Percentiles rank a stretch among this genome's conserved stretches.
These are phyloP conservation scores for Cupressus sempervirens DNA, from an alignment of 75 land plant genomes.

Conservation along the genomic window DNA sequence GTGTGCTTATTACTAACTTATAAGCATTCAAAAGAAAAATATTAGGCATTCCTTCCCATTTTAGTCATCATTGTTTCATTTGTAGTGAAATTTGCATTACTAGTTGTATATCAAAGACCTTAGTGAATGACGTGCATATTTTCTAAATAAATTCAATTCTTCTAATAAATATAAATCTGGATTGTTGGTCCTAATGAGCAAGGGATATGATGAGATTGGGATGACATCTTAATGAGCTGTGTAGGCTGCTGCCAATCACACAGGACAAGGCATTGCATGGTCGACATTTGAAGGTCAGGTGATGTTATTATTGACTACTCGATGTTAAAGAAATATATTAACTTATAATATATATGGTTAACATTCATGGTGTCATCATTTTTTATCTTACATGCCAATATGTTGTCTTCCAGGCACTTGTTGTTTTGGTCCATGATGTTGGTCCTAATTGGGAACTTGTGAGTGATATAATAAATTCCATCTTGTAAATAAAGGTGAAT, in stretches of 20 bases:
- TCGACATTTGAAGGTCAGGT: slow-evolving; percentile 92
- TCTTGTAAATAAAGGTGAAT: slow-evolving; percentile 75
- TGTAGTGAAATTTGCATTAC: too few relatives aligned
- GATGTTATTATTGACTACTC: neutral
- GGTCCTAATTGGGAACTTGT: slow-evolving; percentile 98
- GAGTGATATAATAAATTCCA: slow-evolving; percentile 83
- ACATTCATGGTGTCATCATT: neutral
- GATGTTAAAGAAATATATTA: neutral
- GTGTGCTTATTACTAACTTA: too few relatives aligned
- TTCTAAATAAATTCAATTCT: neutral
- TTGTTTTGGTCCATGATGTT: too few relatives aligned
- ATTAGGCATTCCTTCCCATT: too few relatives aligned
- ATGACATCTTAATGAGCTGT: slow-evolving; percentile 6
- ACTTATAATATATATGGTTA: neutral
- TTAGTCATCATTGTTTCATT: too few relatives aligned
- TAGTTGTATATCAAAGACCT: too few relatives aligned
- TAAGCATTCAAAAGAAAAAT: too few relatives aligned
- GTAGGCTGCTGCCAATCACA: slow-evolving; percentile 49
- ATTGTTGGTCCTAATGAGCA: neutral
- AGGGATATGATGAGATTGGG: neutral
- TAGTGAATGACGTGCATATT: too few relatives aligned
- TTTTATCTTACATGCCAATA: neutral
- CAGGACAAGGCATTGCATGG: slow-evolving; percentile 82
- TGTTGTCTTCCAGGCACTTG: slow-evolving; percentile 63
- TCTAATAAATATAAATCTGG: neutral